Base-by-base conservation (phyloP, 2,329 filamentous ascomycete species). In the Ophiostoma himal-ulmi region DNA sequence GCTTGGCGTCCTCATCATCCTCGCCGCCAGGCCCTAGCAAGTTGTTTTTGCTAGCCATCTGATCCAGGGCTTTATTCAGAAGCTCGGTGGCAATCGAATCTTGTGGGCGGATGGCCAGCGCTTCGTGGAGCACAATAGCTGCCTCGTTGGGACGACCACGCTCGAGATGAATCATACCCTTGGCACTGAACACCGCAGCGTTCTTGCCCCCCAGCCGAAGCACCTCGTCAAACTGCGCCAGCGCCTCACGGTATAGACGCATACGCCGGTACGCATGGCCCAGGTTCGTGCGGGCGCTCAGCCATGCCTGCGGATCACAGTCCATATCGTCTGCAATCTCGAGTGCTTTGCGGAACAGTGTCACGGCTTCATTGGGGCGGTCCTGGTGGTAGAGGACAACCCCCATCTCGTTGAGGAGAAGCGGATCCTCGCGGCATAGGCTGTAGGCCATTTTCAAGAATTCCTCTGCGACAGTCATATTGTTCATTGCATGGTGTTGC, bases 401-500 rank as follows among this genome's bases (percentile, higher is more conserved):
- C 4, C 94, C 96, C 81, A 98, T 90, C 81, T 99, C 95, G 78
- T 99, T 99, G 70, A 99, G 84, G 4, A 99, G 87, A 6, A 98
- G 81, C 0, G 95, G 95, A 75, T 99, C 95, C 0, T 89, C 91
- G 75, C 89, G 88, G 82, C 93, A 96, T 14, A 96, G 84, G 0
- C 87, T 85, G 78, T 95, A 96, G 0, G 95, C 94, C 3, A 93
- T 93, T 76, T 92, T 93, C 64, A 98, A 86, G 78, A 98, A 99
- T 78, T 99, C 95, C 74, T 96, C 91, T 0, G 96, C 95, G 20
- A 98, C 85, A 0, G 89, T 89, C 87, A 98, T 92, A 76, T 99
- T 98, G 79, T 96, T 96, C 72, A 99, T 85, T 22, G 94, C 93
- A 67, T 98, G 89, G 79, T 99, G 96, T 79, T 99, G 96, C 95